These are phyloP conservation scores for Acanthamoeba culbertsoni DNA, from an alignment of 208 protist species.

Conservation along the genomic window DNA sequence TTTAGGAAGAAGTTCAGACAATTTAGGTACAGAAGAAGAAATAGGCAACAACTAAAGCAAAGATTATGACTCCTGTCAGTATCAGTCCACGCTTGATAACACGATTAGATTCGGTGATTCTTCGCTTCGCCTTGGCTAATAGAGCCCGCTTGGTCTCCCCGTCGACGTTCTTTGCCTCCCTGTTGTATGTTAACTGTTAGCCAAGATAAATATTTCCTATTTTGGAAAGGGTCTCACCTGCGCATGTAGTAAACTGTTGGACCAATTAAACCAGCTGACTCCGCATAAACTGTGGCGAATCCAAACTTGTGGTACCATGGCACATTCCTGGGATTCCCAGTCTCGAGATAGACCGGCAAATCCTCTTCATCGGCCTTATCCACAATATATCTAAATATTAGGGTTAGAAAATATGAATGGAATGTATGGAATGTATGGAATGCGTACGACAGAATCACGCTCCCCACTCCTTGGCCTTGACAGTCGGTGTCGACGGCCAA, in stretches of 20 bases:
- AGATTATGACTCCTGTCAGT: too few species aligned
- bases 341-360: slow-evolving; percentile 5
- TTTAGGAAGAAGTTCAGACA: too few species aligned
- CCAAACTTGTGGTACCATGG: neutral
- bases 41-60: too few species aligned
- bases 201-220: neutral
- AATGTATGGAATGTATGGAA: neutral
- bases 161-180: neutral
- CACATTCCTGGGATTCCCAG: neutral
- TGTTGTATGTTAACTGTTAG: neutral
- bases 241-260: neutral
- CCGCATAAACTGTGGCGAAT: neutral
- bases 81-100: neutral
- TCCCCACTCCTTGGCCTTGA: neutral
- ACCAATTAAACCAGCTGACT: neutral
- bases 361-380: neutral
- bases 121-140: neutral
- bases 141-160: neutral
- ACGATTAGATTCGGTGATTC: neutral
- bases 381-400: neutral
- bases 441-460: neutral
- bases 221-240: neutral
- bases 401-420: neutral
- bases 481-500: neutral
- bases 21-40: too few species aligned